phyloP scores from a whole-genome alignment of 495 filamentous ascomycete species.

The Aspergillus leporis region DNA sequence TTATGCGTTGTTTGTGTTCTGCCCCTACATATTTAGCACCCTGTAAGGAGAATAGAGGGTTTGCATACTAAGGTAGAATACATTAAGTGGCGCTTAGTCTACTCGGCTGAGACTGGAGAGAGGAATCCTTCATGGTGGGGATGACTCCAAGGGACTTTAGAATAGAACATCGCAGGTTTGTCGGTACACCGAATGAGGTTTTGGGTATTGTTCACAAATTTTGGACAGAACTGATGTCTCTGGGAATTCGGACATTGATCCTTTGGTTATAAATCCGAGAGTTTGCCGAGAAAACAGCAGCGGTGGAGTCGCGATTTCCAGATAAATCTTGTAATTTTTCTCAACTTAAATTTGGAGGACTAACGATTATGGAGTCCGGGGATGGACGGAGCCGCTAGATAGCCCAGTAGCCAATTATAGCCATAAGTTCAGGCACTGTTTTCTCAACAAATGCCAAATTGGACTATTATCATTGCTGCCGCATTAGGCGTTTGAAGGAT shows the following conservation, averaged over 20 bases:
- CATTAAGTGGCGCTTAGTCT: neutral
- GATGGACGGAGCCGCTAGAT: constrained; percentile 2
- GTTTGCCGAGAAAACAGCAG: constrained; percentile 33
- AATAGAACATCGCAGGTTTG: neutral
- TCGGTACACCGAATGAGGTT: neutral
- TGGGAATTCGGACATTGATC: constrained; percentile 3
- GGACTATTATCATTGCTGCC: neutral
- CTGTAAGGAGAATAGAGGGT: neutral
- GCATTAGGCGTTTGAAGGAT: neutral
- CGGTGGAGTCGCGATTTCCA: neutral
- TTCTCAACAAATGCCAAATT: neutral
- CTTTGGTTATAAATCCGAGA: constrained; percentile 20
- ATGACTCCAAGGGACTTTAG: neutral
- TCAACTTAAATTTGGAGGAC: neutral
- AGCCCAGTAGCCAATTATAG: constrained; percentile 1
- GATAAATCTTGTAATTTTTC: neutral
- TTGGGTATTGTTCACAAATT: constrained; percentile 11
- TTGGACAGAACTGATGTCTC: neutral
- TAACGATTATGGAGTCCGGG: neutral
- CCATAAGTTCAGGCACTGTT: neutral
- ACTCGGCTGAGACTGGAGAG: neutral
- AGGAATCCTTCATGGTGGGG: neutral
- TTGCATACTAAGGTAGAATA: too few species aligned
- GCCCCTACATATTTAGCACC: neutral
- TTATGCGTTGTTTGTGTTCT: neutral